Percentiles rank a stretch among this genome's conserved stretches.
Evolutionary conservation across 495 filamentous ascomycete genomes (phyloP).

Genomic region (Daldinia loculata): DNA sequence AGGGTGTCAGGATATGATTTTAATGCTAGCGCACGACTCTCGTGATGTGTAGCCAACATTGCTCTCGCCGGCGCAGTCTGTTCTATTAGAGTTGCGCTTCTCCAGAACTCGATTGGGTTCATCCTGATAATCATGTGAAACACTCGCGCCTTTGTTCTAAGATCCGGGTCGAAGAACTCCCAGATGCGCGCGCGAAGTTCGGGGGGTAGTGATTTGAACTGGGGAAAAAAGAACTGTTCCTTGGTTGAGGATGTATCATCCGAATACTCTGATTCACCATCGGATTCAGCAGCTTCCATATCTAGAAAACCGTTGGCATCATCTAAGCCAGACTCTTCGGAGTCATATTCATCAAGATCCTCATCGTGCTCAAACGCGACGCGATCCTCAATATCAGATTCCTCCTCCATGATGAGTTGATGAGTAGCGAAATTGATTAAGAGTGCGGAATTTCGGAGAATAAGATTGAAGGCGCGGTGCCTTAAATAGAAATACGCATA

Average conservation of each 20-base stretch:
- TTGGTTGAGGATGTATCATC: conserved; percentile 9
- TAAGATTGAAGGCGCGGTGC: background rate
- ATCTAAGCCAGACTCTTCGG: conserved; percentile 15
- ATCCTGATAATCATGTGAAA: conserved; percentile 20
- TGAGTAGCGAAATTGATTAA: background rate
- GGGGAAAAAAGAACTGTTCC: conserved; percentile 50
- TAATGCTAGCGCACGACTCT: conserved; percentile 50
- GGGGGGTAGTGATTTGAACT: conserved; percentile 49
- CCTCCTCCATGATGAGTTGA: conserved; percentile 25
- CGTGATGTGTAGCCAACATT: conserved; percentile 44
- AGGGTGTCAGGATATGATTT: conserved; percentile 48
- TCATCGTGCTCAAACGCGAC: conserved; percentile 23
- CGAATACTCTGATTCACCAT: conserved; percentile 11
- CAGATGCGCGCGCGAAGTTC: conserved; percentile 55
- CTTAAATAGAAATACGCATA: background rate
- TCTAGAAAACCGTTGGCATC: conserved; percentile 38
- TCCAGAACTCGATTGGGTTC: conserved; percentile 12
- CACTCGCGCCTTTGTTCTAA: conserved; percentile 45
- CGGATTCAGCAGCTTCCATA: conserved; percentile 44
- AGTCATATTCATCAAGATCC: conserved; percentile 20
- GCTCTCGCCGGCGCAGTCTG: conserved; percentile 46
- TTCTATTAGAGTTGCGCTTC: conserved; percentile 24
- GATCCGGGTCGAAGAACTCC: conserved; percentile 51
- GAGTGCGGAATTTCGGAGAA: background rate
- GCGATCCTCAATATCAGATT: conserved; percentile 37